Percentiles rank a stretch among this genome's conserved stretches.
Evolutionary conservation across 2,329 filamentous ascomycete species (phyloP).

Genomic region (Pseudocercospora macadamiae): DNA sequence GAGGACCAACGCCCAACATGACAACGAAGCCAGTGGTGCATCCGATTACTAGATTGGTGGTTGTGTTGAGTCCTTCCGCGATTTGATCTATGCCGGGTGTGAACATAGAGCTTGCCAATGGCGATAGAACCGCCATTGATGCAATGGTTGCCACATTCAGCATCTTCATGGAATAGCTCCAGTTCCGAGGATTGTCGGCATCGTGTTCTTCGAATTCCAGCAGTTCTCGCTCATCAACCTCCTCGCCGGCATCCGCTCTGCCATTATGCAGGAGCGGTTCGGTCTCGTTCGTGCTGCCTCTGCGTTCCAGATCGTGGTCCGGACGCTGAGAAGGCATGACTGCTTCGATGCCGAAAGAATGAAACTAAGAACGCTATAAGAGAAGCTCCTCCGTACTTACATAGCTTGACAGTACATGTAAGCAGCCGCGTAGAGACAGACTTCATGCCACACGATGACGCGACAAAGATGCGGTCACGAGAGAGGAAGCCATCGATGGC

Average conservation of each 20-base stretch:
- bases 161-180: slow-evolving; percentile 50
- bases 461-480: too few species aligned
- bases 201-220: slow-evolving; percentile 43
- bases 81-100: slow-evolving; percentile 56
- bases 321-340: background rate
- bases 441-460: too few species aligned
- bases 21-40: slow-evolving; percentile 56
- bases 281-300: slow-evolving; percentile 36
- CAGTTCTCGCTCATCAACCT: slow-evolving; percentile 35
- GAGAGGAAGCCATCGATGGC: too few species aligned
- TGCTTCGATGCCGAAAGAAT: background rate
- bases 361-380: too few species aligned
- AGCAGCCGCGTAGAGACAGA: too few species aligned
- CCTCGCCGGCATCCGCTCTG: slow-evolving; percentile 40
- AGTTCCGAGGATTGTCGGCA: slow-evolving; percentile 51
- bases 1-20: slow-evolving; percentile 52
- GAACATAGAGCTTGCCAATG: slow-evolving; percentile 55
- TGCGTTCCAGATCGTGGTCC: background rate
- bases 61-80: slow-evolving; percentile 49
- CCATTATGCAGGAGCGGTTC: slow-evolving; percentile 43
- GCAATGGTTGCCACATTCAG: slow-evolving; percentile 55
- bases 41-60: slow-evolving; percentile 48
- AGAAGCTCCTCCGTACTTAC: background rate
- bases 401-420: background rate
- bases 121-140: slow-evolving; percentile 53